A percentile compares a stretch with the other conserved stretches of the same genome.
phyloP scores from a whole-genome alignment of 1,284 basidiomycete species.

The Sporisorium sorghi region DNA sequence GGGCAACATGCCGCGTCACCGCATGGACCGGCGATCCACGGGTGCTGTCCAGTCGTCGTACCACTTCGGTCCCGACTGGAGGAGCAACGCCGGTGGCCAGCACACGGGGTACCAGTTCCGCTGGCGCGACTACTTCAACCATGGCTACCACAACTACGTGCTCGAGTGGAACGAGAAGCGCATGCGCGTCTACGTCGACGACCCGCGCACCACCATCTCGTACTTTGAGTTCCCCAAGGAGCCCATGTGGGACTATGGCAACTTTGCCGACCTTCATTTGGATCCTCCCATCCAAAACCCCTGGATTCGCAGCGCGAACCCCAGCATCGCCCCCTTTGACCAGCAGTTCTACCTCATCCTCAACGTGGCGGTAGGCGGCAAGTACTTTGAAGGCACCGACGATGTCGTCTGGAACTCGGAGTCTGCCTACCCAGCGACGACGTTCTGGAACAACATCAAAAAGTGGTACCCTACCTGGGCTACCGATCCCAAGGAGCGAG shows the following conservation, averaged over 20 bases:
- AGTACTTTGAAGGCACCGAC: slow-evolving; percentile 78
- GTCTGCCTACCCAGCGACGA: too few species aligned
- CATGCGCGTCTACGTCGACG: slow-evolving; percentile 77
- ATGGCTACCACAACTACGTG: slow-evolving; percentile 80
- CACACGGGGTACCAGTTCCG: slow-evolving; percentile 79
- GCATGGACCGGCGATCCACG: slow-evolving; percentile 77
- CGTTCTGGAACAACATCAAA: too few species aligned
- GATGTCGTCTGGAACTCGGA: slow-evolving; percentile 72
- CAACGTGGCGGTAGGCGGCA: slow-evolving; percentile 83
- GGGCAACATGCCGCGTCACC: slow-evolving; percentile 42
- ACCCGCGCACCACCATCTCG: slow-evolving; percentile 77
- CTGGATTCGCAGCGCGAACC: slow-evolving; percentile 53
- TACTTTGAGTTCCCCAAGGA: slow-evolving; percentile 75
- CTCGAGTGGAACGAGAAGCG: slow-evolving; percentile 84
- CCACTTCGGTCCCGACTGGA: slow-evolving; percentile 77
- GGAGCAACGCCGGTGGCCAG: slow-evolving; percentile 76
- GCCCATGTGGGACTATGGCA: slow-evolving; percentile 79
- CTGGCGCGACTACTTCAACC: slow-evolving; percentile 77
- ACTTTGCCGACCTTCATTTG: slow-evolving; percentile 79
- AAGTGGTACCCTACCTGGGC: slow-evolving; percentile 49
- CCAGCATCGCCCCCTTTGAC: slow-evolving; percentile 81
- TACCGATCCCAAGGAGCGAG: slow-evolving; percentile 70
- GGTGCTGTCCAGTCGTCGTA: slow-evolving; percentile 72
- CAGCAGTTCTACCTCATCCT: slow-evolving; percentile 85
- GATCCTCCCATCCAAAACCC: slow-evolving; percentile 74